Base-by-base conservation (phyloP, 2,329 filamentous ascomycete genomes). In the Penicillium olsonii region DNA sequence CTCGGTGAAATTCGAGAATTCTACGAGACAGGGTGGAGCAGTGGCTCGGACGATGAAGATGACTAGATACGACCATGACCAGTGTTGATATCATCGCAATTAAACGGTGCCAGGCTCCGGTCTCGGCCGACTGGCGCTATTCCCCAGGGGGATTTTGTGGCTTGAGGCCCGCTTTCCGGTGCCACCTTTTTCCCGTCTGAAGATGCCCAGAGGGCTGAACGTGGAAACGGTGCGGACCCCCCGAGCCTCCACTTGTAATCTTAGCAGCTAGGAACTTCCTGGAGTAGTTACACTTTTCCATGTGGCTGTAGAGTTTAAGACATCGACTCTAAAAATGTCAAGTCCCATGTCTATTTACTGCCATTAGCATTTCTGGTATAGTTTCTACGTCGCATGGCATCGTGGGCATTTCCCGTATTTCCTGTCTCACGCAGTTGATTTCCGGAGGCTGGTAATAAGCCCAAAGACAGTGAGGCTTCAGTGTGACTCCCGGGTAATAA, bases 21-120 rank as follows among this genome's bases (percentile, higher is more conserved):
- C 52, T 97, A 96, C 68, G 85, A 90, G 59, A 89, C 94, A 53
- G 90, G 90, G 1, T 96, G 90, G 88, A 85, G 84, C 11, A 90
- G 87, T 62, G 90, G 85, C 45, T 71, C 68, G 17, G 75, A 76
- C 26, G 69, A 68, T 37, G 72, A 70, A 14, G 70, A 75, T 52
- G 74, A 76, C 54, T 73, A 58, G 48, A 48, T 29, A 42, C 31
- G 4, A 8, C 17, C 15, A 54, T 18, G 42, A 48, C 37, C 29
- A 47, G 43, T 42, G 35, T 45, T 40, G 33, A 45, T 31, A 37
- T 38, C 20, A 42, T 45, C 26, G 17, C 24, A 26, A 29, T 38
- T 12, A 35, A 37, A 15, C 14, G 37, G 29, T 39, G 19, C 22
- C 34, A 45, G 20, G 20, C 27, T 37, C 34, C 35, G 46, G 41